Base-by-base conservation (phyloP, 2,329 filamentous ascomycete species). In the Ophiostoma populinum region DNA sequence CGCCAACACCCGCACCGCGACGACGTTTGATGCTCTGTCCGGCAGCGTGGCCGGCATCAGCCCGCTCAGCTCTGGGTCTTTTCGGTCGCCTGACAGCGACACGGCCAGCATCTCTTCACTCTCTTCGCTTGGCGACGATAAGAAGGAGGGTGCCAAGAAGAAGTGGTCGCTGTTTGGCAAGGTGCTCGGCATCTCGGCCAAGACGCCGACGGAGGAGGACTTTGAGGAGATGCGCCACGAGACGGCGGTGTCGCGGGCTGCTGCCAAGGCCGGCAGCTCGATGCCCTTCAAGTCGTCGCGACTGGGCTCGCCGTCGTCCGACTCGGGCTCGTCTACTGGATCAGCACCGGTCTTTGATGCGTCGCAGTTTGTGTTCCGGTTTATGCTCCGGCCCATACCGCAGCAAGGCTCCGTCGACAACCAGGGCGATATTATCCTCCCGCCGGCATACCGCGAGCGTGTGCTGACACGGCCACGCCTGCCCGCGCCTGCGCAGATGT, bases 351-450 rank as follows among this genome's bases (percentile, higher is more conserved):
- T 65, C 6, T 67, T 56, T 39, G 64, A 70, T 44, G 56, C 67
- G 49, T 56, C 65, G 50, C 59, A 64, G 43, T 82, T 70, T 47
- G 64, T 71, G 40, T 86, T 86, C 60, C 80, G 75, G 42, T 86
- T 86, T 47, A 71, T 75, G 8, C 63, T 85, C 2, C 75, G 78
- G 36, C 43, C 45, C 35, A 42, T 55, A 7, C 49, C 49, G 0
- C 53, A 50, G 51, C 50, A 51, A 12, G 40, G 36, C 13, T 25
- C 25, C 12, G 25, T 24, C 11, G 36, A 31, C 10, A 32, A 40
- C 35, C 29, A 45, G 32, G 38, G 42, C 40, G 77, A 70, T 63
- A 63, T 73, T 26, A 56, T 64, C 32, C 49, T 55, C 6, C 67
- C 67, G 42, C 61, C 67, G 35, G 58, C 61, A 0, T 45, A 40